Percentiles rank a stretch among this genome's conserved stretches.
phyloP scores from a whole-genome alignment of 164 flowering plant species.

The Buxus sempervirens region DNA sequence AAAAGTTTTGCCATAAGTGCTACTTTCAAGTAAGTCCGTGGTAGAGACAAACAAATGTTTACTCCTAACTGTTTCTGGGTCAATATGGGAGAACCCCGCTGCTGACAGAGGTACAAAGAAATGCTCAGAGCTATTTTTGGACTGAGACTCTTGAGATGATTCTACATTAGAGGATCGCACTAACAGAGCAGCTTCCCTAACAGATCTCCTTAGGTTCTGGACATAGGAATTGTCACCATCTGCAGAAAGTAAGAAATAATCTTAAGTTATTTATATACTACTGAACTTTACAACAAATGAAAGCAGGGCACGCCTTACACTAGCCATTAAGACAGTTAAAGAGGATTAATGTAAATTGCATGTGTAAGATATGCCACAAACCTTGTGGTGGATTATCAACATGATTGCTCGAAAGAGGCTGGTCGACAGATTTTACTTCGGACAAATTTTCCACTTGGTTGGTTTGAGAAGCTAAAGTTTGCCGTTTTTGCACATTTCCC shows the following conservation, averaged over 20 bases:
- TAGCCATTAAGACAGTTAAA: neutral
- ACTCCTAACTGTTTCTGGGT: slow-evolving; percentile 44
- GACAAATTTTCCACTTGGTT: slow-evolving; percentile 46
- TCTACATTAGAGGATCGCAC: slow-evolving; percentile 45
- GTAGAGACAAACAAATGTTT: slow-evolving; percentile 49
- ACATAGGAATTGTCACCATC: slow-evolving; percentile 56
- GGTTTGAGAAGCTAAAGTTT: slow-evolving; percentile 36
- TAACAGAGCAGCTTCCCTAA: slow-evolving; percentile 86
- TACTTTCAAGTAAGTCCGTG: slow-evolving; percentile 33
- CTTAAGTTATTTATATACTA: neutral
- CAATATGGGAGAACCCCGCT: slow-evolving; percentile 40
- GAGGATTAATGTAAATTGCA: neutral
- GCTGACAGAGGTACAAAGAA: slow-evolving; percentile 75
- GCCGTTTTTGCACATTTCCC: slow-evolving; percentile 60
- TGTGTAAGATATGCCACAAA: slow-evolving; percentile 22
- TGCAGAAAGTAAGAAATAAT: slow-evolving; percentile 30
- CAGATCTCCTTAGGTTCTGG: slow-evolving; percentile 76
- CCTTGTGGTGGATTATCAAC: slow-evolving; percentile 58
- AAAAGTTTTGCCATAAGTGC: slow-evolving; percentile 22
- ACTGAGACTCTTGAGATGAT: slow-evolving; percentile 56
- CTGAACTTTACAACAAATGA: neutral
- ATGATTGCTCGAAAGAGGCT: slow-evolving; percentile 38
- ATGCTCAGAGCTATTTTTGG: slow-evolving; percentile 71
- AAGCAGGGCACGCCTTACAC: neutral
- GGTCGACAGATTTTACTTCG: slow-evolving; percentile 48